A percentile compares a stretch with the other conserved stretches of the same genome.
Conservation (phyloP, 345 rosid genomes). For the Salix dunnii region DNA sequence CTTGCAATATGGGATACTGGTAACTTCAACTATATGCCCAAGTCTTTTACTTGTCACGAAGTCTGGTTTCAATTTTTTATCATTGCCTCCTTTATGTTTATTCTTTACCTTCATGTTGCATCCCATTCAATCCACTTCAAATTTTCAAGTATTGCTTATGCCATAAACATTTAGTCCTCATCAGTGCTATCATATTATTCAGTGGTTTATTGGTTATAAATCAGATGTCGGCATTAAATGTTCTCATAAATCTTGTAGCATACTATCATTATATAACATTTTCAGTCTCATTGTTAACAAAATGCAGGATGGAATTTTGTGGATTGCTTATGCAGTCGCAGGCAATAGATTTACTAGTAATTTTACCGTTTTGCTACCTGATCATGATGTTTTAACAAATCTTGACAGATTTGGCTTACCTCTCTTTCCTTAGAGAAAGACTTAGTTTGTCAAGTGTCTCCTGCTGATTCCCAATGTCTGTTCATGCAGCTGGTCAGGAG, state of each 20-base stretch:
- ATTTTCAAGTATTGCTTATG: background rate
- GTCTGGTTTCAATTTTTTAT: background rate
- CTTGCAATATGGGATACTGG: constrained; percentile 99
- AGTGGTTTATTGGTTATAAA: background rate
- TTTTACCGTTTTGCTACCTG: background rate
- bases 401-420: background rate
- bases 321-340: background rate
- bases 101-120: background rate
- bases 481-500: constrained; percentile 88
- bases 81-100: background rate
- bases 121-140: background rate
- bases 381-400: background rate
- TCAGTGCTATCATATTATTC: background rate
- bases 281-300: background rate
- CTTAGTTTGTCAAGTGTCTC: background rate
- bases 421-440: background rate
- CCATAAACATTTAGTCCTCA: background rate
- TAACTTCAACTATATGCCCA: constrained; percentile 10
- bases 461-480: background rate
- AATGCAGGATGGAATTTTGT: background rate
- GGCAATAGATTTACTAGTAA: background rate
- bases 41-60: background rate
- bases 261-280: background rate
- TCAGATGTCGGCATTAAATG: background rate
- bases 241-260: background rate